Base-by-base conservation (phyloP, 2,329 filamentous ascomycete genomes). In the Metarhizium brunneum region DNA sequence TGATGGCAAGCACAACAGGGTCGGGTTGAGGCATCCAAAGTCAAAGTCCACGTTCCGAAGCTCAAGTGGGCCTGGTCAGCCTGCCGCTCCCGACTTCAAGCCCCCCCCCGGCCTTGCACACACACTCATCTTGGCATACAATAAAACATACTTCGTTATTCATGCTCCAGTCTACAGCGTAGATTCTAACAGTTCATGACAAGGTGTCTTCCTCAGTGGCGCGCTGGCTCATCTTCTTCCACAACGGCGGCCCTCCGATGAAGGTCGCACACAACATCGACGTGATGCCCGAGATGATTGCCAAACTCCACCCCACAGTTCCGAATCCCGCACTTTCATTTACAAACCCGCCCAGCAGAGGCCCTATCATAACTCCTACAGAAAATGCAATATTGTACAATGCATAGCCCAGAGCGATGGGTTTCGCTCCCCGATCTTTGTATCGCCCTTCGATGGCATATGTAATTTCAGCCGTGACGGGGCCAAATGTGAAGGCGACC, bases 331-430 rank as follows among this genome's bases (percentile, higher is more conserved):
- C 62, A 30, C 48, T 61, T 29, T 71, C 60, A n/a, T 66, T 62
- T 20, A 71, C 65, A 57, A 71, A 61, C 6, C 69, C 69, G 14
- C 68, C 68, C 59, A 71, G 59, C 10, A 71, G 62, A 6, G 69
- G 69, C 1, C 69, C 69, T 16, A 65, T 45, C 36, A 71, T 54
- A 18, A 67, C 63, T 2, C 69, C 69, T 4, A 61, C 65, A 3
- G 68, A 67, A 53, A 64, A 71, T 7, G 69, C 66, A 56, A 71
- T 64, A 50, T 69, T 71, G 56, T 70, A 71, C 40, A 71, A 56
- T 3, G 68, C 69, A 52, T 71, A 71, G 2, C 66, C 67, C 20
- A 68, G 66, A 11, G 68, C 69, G 54, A 68, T 68, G 6, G 70
- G 67, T 14, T 62, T 57, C 25, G 30, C 35, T 29, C 50, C 50